Percentiles rank a stretch among this genome's conserved stretches.
These are phyloP conservation scores for Leishmania major DNA, from an alignment of 208 protist species.

Conservation along the genomic window DNA sequence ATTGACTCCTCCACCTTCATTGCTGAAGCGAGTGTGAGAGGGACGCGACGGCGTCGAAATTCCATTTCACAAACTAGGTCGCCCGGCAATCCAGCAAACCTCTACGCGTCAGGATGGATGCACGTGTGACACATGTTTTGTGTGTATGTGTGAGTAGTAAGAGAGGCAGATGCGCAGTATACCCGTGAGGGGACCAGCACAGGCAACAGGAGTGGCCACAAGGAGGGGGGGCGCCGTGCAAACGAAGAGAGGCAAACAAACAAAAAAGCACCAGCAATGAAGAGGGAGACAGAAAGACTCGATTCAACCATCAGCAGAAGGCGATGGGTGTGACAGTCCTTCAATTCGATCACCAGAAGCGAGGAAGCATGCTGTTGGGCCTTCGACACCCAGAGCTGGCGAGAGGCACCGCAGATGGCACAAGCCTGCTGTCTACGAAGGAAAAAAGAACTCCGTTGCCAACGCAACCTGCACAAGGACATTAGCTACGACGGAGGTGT, in stretches of 20 bases:
- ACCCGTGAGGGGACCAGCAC: not conserved
- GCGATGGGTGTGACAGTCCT: not conserved
- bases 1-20: constrained; percentile 12
- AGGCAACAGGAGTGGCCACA: not conserved
- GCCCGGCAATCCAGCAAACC: not conserved
- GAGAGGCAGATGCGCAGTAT: not conserved
- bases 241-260: not conserved
- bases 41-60: not conserved
- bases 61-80: not conserved
- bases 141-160: not conserved
- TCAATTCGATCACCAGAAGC: not conserved
- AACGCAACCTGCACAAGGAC: not conserved
- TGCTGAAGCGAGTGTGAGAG: not conserved
- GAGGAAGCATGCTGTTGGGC: not conserved
- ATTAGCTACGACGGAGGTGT: not conserved
- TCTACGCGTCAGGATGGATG: not conserved
- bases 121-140: not conserved
- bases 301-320: not conserved
- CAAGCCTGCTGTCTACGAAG: not conserved
- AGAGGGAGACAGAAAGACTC: not conserved
- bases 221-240: not conserved
- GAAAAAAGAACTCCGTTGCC: not conserved
- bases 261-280: not conserved
- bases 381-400: not conserved
- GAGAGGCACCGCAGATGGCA: not conserved